phyloP scores from a whole-genome alignment of 371 early-diverging fungal species.

The Mucor racemosus region DNA sequence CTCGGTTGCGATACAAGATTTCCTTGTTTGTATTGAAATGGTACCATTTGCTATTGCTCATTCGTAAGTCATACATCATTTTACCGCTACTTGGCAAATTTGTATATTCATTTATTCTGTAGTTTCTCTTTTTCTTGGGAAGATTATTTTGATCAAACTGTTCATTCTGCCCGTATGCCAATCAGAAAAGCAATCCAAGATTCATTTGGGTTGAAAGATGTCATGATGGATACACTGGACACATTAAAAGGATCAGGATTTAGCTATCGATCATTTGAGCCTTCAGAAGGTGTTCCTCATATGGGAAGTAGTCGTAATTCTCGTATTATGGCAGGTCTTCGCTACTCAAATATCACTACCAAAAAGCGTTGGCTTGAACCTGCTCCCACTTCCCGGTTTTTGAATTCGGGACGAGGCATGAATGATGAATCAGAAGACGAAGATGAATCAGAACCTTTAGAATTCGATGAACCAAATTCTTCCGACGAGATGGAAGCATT shows the following conservation, averaged over 20 bases:
- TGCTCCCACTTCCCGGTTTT: constrained; percentile 46
- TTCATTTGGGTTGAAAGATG: constrained; percentile 83
- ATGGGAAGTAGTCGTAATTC: constrained; percentile 63
- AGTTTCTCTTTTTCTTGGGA: constrained; percentile 76
- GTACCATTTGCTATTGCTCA: constrained; percentile 84
- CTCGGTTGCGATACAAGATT: constrained; percentile 90
- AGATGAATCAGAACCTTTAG: constrained; percentile 34
- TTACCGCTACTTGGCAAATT: neutral
- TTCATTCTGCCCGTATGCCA: constrained; percentile 78
- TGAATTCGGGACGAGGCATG: constrained; percentile 36
- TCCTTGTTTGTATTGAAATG: constrained; percentile 93
- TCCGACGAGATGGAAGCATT: constrained; percentile 47
- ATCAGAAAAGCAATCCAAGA: constrained; percentile 81
- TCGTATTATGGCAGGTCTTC: constrained; percentile 78
- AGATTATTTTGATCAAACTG: constrained; percentile 69
- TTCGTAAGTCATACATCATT: constrained; percentile 50
- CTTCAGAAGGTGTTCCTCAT: constrained; percentile 69
- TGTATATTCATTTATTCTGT: neutral
- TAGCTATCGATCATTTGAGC: constrained; percentile 83
- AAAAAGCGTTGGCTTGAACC: constrained; percentile 79
- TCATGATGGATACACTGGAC: constrained; percentile 79
- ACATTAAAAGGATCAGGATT: constrained; percentile 80
- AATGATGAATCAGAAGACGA: constrained; percentile 38
- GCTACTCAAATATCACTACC: constrained; percentile 77
- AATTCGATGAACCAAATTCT: constrained; percentile 48